A percentile compares a stretch with the other conserved stretches of the same genome.
Evolutionary conservation across 2,329 filamentous ascomycete genomes (phyloP).

Genomic region (Exserohilum rostratum): DNA sequence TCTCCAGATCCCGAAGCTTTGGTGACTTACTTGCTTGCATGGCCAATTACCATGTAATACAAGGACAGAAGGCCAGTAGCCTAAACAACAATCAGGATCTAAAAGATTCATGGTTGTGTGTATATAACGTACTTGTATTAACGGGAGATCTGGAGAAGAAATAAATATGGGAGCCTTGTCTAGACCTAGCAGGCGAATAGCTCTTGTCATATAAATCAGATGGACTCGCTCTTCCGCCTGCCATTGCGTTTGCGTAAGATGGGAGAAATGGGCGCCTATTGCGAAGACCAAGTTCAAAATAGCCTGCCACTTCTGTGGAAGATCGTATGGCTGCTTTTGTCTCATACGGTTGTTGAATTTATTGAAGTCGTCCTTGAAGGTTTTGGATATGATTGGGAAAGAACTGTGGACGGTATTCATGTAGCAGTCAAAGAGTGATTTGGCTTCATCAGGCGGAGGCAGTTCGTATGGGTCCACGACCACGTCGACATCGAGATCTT

Average conservation of each 20-base stretch:
- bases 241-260: neutral
- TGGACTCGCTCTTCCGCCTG: neutral
- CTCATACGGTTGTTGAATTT: neutral
- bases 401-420: neutral
- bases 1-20: no score
- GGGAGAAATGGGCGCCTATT: neutral
- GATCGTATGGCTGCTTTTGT: neutral
- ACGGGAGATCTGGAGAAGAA: no score
- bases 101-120: no score
- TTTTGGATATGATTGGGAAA: neutral
- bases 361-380: no score
- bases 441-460: neutral
- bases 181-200: neutral
- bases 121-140: no score
- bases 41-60: neutral
- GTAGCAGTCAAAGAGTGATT: neutral
- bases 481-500: neutral
- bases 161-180: no score
- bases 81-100: no score
- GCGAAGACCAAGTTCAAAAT: neutral
- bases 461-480: neutral
- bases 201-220: neutral
- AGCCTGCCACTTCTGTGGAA: neutral
- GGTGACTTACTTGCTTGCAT: neutral
- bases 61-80: neutral